Base-by-base conservation (phyloP, 1,284 basidiomycete species). In the Ceratobasidium sp. region DNA sequence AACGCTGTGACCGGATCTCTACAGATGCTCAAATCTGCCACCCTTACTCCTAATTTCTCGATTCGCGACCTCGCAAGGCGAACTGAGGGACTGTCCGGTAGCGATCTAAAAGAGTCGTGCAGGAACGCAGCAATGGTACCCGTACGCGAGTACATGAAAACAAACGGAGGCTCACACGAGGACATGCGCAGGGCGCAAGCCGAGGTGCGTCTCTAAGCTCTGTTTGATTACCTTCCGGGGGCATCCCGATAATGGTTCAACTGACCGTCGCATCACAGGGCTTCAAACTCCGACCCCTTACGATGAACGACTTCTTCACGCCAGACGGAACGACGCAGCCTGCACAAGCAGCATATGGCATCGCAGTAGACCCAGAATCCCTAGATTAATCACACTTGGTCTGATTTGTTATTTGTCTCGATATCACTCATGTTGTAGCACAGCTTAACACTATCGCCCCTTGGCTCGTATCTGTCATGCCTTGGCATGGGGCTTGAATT, bases 91-190 rank as follows among this genome's bases (percentile, higher is more conserved):
- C 86, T 91, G 41, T 97, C 95, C 6, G 97, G 97, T 3, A 96
- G 94, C 7, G 98, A 99, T 82, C 84, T 99, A 62, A 92, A 93
- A 79, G 98, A 99, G 84, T 86, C 97, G n/a, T 99, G 97, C 82
- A 87, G 98, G 66, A 95, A 91, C 78, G 95, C 95, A 0, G 94
- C 94, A 0, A 97, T 97, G 95, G 87, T 91, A 0, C 96, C 96
- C 0, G 93, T 98, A 36, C 88, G 95, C 33, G 96, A 98, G 81
- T 91, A 92, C 78, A 92, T 97, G 87, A 86, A 91, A 33, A 86
- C 86, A 71, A 87, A 89, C 69, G 87, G 87, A 2, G 84, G 84
- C 24, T 78, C 78, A 8, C 82, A 81, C 17, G 80, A 82, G 50
- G 82, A 83, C 0, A 79, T 84, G 75, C 82, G 83, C 75, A 80